These are phyloP conservation scores for Podosphaera fusca DNA, from an alignment of 2,329 filamentous ascomycete genomes.

Conservation along the genomic window DNA sequence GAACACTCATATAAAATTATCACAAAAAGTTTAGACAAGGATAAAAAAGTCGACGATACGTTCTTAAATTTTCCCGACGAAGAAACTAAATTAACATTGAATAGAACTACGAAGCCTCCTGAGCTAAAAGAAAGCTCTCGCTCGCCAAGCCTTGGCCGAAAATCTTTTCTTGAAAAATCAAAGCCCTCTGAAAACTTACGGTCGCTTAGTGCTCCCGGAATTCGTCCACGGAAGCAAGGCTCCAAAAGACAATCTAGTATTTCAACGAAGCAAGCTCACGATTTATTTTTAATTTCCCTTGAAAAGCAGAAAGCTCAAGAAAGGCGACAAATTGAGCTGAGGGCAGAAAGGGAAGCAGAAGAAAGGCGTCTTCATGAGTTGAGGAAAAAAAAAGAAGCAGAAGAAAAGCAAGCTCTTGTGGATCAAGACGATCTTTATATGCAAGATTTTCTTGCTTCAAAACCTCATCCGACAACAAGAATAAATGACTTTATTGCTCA, in stretches of 20 bases:
- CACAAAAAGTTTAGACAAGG: slow-evolving; percentile 18
- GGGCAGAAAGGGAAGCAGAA: slow-evolving; percentile 15
- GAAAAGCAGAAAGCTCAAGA: slow-evolving; percentile 13
- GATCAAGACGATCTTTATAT: slow-evolving; percentile 50
- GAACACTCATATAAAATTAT: slow-evolving; percentile 34
- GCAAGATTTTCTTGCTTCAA: slow-evolving; percentile 35
- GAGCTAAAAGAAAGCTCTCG: slow-evolving; percentile 33
- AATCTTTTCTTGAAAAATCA: slow-evolving; percentile 28
- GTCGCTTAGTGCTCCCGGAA: slow-evolving; percentile 36
- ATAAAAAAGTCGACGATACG: slow-evolving; percentile 21
- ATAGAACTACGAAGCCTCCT: slow-evolving; percentile 27
- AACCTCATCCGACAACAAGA: slow-evolving; percentile 34
- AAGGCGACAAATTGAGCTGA: slow-evolving; percentile 16
- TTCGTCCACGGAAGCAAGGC: slow-evolving; percentile 29
- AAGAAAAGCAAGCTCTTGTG: slow-evolving; percentile 31
- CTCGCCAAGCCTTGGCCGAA: slow-evolving; percentile 48
- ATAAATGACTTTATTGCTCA: slow-evolving; percentile 47
- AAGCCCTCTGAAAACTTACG: slow-evolving; percentile 26
- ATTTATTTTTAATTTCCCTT: slow-evolving; percentile 6
- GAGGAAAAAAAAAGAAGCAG: slow-evolving; percentile 31
- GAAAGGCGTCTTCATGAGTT: slow-evolving; percentile 14
- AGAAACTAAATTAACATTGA: slow-evolving; percentile 24
- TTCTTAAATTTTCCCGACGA: slow-evolving; percentile 23
- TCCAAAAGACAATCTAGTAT: slow-evolving; percentile 16
- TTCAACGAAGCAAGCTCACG: slow-evolving; percentile 3